These are phyloP conservation scores for Candida sp. DNA, from an alignment of 1,139 yeast species.

Conservation along the genomic window DNA sequence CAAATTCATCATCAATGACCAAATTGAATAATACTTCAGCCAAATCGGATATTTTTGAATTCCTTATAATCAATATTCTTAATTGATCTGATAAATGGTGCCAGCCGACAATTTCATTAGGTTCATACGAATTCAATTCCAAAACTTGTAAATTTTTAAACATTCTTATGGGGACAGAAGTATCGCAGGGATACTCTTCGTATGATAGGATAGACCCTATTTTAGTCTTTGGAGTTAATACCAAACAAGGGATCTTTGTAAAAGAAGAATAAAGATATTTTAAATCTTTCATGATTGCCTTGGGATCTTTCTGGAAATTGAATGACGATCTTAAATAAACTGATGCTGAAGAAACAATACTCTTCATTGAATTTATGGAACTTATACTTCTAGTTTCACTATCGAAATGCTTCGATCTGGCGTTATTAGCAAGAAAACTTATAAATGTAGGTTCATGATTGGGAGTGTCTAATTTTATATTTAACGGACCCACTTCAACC, in stretches of 20 bases:
- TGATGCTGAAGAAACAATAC: slow-evolving; percentile 47
- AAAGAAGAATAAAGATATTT: slow-evolving; percentile 62
- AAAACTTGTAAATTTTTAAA: slow-evolving; percentile 62
- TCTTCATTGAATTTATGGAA: slow-evolving; percentile 60
- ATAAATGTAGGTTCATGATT: slow-evolving; percentile 56
- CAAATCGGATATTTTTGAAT: slow-evolving; percentile 48
- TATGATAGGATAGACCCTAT: slow-evolving; percentile 55
- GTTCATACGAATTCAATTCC: slow-evolving; percentile 58
- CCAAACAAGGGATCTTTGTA: slow-evolving; percentile 62
- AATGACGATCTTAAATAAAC: slow-evolving; percentile 40
- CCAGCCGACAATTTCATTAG: slow-evolving; percentile 69
- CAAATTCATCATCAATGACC: slow-evolving; percentile 54
- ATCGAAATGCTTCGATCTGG: slow-evolving; percentile 41
- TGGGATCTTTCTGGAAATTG: slow-evolving; percentile 39
- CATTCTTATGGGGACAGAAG: slow-evolving; percentile 59
- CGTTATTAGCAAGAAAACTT: slow-evolving; percentile 49
- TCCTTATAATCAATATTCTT: slow-evolving; percentile 51
- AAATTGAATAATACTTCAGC: slow-evolving; percentile 48
- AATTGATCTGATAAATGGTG: slow-evolving; percentile 52
- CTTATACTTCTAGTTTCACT: slow-evolving; percentile 61
- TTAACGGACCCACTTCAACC: slow-evolving; percentile 62
- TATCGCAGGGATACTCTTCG: slow-evolving; percentile 71
- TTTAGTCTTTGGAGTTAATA: slow-evolving; percentile 57
- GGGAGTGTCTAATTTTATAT: slow-evolving; percentile 55
- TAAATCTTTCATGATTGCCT: slow-evolving; percentile 43